A percentile compares a stretch with the other conserved stretches of the same genome.
These are phyloP conservation scores for Hippophae rhamnoides DNA, from an alignment of 306 rosid genomes.

Conservation along the genomic window DNA sequence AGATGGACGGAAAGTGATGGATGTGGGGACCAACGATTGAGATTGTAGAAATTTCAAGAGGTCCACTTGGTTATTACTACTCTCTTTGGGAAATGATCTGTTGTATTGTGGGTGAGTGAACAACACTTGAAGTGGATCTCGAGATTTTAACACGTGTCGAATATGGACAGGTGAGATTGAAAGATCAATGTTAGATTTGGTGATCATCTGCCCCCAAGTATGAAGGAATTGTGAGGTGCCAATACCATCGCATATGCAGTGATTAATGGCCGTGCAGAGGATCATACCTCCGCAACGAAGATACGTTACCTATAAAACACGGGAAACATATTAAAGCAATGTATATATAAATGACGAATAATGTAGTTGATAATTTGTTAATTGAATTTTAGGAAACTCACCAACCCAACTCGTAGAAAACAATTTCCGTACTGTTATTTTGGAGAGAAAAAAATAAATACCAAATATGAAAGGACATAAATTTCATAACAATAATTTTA, in stretches of 20 bases:
- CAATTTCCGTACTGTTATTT: no score
- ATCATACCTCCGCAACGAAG: slow-evolving; percentile 79
- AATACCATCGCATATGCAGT: slow-evolving; percentile 67
- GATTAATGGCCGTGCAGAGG: slow-evolving; percentile 71
- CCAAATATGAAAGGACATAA: no score
- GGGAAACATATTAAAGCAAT: background rate
- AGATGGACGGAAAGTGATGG: slow-evolving; percentile 39
- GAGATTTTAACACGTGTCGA: slow-evolving; percentile 51
- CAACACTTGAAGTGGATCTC: slow-evolving; percentile 25
- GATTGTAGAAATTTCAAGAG: slow-evolving; percentile 43
- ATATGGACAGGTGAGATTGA: slow-evolving; percentile 41
- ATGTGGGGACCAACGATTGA: slow-evolving; percentile 46
- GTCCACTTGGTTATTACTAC: slow-evolving; percentile 19
- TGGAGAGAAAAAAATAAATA: no score
- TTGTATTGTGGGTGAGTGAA: slow-evolving; percentile 38
- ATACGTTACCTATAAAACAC: slow-evolving; percentile 38
- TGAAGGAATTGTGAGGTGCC: slow-evolving; percentile 76
- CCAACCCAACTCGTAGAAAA: no score
- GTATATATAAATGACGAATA: no score
- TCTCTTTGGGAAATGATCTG: slow-evolving; percentile 13
- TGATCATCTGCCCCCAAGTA: slow-evolving; percentile 59
- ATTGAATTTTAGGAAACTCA: no score
- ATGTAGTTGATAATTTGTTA: no score
- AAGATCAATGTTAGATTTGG: slow-evolving; percentile 10
- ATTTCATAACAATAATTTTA: no score